Evolutionary conservation across 352 stramenopile species (phyloP).

Genomic region (Phytophthora meadii): DNA sequence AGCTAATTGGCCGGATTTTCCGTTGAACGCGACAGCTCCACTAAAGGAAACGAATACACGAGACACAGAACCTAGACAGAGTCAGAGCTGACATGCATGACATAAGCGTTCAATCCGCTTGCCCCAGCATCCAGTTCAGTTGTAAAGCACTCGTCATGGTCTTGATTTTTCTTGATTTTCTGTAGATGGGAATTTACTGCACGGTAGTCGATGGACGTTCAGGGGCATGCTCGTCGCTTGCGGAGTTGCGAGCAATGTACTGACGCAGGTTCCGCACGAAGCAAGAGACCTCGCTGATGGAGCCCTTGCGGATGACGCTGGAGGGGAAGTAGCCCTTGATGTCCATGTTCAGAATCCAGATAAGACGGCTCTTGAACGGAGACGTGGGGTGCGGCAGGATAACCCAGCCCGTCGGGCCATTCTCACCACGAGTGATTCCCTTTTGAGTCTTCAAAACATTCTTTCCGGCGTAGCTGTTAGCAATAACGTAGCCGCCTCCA

Average conservation of each 20-base stretch:
- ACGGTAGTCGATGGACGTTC: constrained; percentile 31
- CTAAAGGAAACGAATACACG: constrained; percentile 32
- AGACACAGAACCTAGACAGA: constrained; percentile 36
- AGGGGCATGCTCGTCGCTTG: constrained; percentile 15
- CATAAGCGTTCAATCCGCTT: constrained; percentile 38
- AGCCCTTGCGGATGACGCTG: constrained; percentile 82
- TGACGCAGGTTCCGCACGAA: constrained; percentile 83
- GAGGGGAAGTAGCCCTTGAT: constrained; percentile 88
- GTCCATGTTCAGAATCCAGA: constrained; percentile 88
- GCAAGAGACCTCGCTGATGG: constrained; percentile 77
- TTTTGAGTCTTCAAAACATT: constrained; percentile 73
- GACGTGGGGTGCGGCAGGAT: constrained; percentile 79
- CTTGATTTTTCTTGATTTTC: constrained; percentile 35
- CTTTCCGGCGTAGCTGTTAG: constrained; percentile 70
- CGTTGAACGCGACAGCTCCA: constrained; percentile 39
- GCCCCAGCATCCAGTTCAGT: constrained; percentile 9
- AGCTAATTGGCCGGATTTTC: constrained; percentile 39
- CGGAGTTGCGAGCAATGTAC: constrained; percentile 62
- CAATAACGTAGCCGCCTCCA: constrained; percentile 72
- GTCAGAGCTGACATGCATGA: constrained; percentile 8
- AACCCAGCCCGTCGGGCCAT: constrained; percentile 75
- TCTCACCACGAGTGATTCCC: constrained; percentile 80
- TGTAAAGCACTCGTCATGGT: constrained; percentile 33
- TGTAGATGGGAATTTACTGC: constrained; percentile 46
- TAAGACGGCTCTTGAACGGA: constrained; percentile 77